These are phyloP conservation scores for Begonia loranthoides DNA, from an alignment of 306 rosid species.

Conservation along the genomic window DNA sequence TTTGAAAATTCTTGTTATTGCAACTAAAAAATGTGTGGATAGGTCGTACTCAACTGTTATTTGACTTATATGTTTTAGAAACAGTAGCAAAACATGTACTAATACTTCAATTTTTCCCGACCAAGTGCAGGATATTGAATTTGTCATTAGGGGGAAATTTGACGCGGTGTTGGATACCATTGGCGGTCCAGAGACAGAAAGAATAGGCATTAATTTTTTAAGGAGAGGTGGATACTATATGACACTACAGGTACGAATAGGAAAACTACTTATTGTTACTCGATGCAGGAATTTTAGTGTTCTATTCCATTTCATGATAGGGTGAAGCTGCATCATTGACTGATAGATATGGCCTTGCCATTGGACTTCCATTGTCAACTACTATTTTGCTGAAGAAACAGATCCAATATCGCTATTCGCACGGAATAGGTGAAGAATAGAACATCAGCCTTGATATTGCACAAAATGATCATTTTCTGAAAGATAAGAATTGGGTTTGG, in stretches of 20 bases:
- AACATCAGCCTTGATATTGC: neutral
- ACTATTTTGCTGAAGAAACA: conserved; percentile 42
- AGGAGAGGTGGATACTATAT: conserved; percentile 90
- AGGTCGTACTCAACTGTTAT: too few relatives aligned
- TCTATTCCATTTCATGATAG: conserved; percentile 21
- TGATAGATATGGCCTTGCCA: conserved; percentile 52
- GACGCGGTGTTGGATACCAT: conserved; percentile 95
- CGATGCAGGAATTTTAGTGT: neutral
- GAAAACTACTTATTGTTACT: conserved; percentile 10
- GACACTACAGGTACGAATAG: conserved; percentile 85
- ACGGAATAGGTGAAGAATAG: conserved; percentile 61
- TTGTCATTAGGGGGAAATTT: conserved; percentile 65
- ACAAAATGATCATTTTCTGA: too few relatives aligned
- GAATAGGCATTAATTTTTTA: conserved; percentile 52
- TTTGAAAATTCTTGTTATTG: too few relatives aligned
- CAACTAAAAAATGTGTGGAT: too few relatives aligned
- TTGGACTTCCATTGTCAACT: conserved; percentile 72
- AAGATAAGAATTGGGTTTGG: too few relatives aligned
- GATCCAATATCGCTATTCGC: conserved; percentile 40
- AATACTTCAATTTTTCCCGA: neutral
- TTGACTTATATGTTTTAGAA: too few relatives aligned
- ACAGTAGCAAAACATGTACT: neutral
- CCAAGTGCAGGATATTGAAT: conserved; percentile 44
- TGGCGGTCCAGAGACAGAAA: conserved; percentile 75
- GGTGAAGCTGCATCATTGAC: conserved; percentile 84